A percentile compares a stretch with the other conserved stretches of the same genome.
phyloP scores from a whole-genome alignment of 306 rosid genomes.

The Ceratonia siliqua region DNA sequence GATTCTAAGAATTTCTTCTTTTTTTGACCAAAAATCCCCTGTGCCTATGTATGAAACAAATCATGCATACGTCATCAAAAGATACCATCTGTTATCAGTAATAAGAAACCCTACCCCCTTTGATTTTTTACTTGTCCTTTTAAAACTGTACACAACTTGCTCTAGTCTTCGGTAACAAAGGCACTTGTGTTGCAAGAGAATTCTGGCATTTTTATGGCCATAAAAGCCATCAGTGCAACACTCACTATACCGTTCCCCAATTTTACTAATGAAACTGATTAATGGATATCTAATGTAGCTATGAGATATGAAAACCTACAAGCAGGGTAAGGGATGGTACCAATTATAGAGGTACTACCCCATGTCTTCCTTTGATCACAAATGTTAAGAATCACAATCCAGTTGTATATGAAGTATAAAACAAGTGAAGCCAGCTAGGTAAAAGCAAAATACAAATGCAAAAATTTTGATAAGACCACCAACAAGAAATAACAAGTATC shows the following conservation, averaged over 20 bases:
- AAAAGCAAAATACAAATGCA: conserved; percentile 15
- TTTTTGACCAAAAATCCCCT: too few species aligned
- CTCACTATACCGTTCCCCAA: too few species aligned
- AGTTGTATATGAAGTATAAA: not conserved
- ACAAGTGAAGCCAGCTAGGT: conserved; percentile 11
- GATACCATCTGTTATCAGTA: not conserved
- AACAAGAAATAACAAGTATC: not conserved
- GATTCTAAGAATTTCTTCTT: too few species aligned
- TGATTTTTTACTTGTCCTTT: not conserved
- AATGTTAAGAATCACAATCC: not conserved
- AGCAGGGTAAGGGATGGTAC: not conserved
- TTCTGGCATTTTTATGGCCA: not conserved
- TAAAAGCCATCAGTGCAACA: not conserved
- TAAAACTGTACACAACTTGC: not conserved
- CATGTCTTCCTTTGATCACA: not conserved
- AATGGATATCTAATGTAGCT: too few species aligned
- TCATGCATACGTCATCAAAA: too few species aligned
- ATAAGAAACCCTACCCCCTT: not conserved
- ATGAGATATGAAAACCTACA: not conserved
- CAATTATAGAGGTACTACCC: not conserved
- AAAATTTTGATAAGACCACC: not conserved
- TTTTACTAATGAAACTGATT: too few species aligned
- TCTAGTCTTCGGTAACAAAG: conserved; percentile 5
- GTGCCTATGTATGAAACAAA: too few species aligned
- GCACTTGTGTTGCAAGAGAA: not conserved